Conservation (phyloP, 2,329 filamentous ascomycete species). For the Mariannaea elegans region DNA sequence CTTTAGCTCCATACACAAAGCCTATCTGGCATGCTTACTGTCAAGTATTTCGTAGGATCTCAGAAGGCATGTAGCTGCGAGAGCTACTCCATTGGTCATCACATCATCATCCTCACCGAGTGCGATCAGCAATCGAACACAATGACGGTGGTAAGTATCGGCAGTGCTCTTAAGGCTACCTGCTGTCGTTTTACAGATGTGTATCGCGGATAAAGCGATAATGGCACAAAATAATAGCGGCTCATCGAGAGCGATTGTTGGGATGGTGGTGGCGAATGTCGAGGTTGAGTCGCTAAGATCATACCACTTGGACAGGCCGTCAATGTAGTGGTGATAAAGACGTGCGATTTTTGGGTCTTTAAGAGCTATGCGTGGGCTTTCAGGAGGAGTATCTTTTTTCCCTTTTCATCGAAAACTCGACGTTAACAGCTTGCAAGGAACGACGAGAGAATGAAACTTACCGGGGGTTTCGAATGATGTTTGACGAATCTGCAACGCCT, state of each 20-base stretch:
- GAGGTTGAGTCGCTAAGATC: constrained; percentile 53
- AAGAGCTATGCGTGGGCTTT: constrained; percentile 42
- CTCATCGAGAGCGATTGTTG: constrained; percentile 48
- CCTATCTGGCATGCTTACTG: constrained; percentile 38
- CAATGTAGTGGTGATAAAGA: constrained; percentile 52
- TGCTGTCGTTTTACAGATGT: constrained; percentile 45
- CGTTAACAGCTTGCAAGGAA: too few relatives aligned
- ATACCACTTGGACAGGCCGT: constrained; percentile 54
- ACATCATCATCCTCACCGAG: constrained; percentile 44
- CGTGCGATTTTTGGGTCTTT: constrained; percentile 43
- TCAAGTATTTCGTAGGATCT: constrained; percentile 59
- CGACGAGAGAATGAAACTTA: not conserved
- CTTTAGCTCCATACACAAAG: not conserved
- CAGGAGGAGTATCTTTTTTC: constrained; percentile 16
- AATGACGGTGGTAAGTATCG: constrained; percentile 52
- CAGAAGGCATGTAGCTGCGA: constrained; percentile 57
- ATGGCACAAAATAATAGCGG: constrained; percentile 54
- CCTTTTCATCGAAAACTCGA: constrained; percentile 1
- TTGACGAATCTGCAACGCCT: constrained; percentile 21
- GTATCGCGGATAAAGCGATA: constrained; percentile 55
- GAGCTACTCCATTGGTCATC: constrained; percentile 49
- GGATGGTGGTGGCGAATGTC: constrained; percentile 48
- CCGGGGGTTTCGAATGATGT: not conserved
- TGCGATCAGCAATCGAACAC: constrained; percentile 50
- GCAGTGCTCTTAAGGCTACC: constrained; percentile 40